Evolutionary conservation across 179 eudicot genomes (phyloP), one percentile per base, ranked within the genome.

Genomic region (Silene coronaria): DNA sequence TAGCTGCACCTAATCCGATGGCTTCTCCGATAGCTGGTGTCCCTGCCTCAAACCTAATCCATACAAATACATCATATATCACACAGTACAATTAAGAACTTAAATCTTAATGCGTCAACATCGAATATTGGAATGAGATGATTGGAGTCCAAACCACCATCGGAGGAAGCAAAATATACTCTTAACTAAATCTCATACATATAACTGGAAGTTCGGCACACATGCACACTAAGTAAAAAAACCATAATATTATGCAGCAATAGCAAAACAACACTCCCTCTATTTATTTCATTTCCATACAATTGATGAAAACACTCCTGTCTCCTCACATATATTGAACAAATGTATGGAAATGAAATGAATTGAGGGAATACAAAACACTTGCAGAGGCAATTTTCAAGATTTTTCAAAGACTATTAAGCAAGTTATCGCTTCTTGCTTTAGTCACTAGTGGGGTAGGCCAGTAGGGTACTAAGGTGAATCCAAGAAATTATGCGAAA

Each of bases 11-110:
- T 69, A 95, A 85, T 51, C 99, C 99, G 86, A 95, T 89, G 67
- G 96, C 96, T 83, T 87, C 97, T 75, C 93, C 98, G 81, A 94
- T 94, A 27, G 99, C 99, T 26, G 97, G 99, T 24, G 99, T 95
- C 71, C 97, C 99, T 76, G 99, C 99, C 85, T 95, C 99, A 85
- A 95, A 95, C 82, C 99, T 92, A 82, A 72, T 30, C 67, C 82
- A 71, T 26, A 77, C 28, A 57, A 67, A 51, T 16, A 55, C 16
- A 28, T 55, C 72, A 62, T 62, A 27, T 57, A 61, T 17, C 38
- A 67, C 61, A 72, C 14, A 59, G 42, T 36, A 7, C 17, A 17
- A 75, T 14, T 26, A 45, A 23, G 16, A 70, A 22, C n/a, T 65
- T 60, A n/a, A 32, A 74, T 34, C 30, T 26, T 24, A 19, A 36